Base-by-base conservation (phyloP, 139 green algal species). In the Tetradesmus lagerheimii region DNA sequence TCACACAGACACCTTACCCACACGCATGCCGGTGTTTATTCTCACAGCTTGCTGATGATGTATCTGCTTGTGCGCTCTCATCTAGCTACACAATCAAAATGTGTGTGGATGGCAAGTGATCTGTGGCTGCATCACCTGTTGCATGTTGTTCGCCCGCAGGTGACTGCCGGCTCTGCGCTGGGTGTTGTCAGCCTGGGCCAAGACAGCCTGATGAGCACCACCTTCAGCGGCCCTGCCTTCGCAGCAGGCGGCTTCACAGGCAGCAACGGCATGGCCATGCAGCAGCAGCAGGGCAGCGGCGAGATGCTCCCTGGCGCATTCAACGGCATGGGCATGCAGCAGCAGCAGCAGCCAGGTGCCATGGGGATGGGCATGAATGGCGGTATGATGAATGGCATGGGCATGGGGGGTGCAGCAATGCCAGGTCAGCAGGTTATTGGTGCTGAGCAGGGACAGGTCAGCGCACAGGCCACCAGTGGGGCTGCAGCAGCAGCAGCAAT, bases 161-260 rank as follows among this genome's bases (percentile, higher is more conserved):
- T 87, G 16, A 87, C 81, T 47, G 81, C 50, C 35, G 81, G 81
- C 34, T 77, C 50, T 37, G 81, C 34, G 6, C 50, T 87, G 50
- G 81, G 81, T 20, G 18, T 87, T 18, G 34, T 87, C 14, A 87
- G 81, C 34, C 37, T 37, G 20, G 81, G 81, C 14, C 23, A 31
- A 23, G 81, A 87, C 81, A 76, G 18, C 31, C 81, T 87, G 8
- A 76, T 87, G 79, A 41, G 43, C 79, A 85, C 79, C 43, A 85
- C 79, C 62, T 64, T 38, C 77, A 83, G 39, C 31, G 77, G 77
- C 38, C 38, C 38, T 62, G 18, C 77, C 11, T 34, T 75, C 27
- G 43, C 80, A 74, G n/a, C 29, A 38, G 66, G 66, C 25, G 66
- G 66, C 25, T 34, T 16, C n/a, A 35, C 27, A 3, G 66, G 29